phyloP scores from a whole-genome alignment of 2,329 filamentous ascomycete genomes.

The Fusarium liriodendri region DNA sequence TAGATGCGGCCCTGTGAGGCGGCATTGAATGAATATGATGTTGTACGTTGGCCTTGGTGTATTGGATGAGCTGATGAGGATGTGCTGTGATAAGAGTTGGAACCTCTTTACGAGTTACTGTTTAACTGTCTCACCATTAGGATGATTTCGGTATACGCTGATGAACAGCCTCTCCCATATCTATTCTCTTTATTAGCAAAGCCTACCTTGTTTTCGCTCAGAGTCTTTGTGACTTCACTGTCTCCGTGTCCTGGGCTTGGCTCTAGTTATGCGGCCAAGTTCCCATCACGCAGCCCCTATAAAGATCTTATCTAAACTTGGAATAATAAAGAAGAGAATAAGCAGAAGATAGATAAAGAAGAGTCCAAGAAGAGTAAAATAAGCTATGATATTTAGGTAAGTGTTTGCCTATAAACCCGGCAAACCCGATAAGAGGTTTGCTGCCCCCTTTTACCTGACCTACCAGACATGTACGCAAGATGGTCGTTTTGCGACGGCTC shows the following conservation, averaged over 20 bases:
- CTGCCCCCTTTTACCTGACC: too few species aligned
- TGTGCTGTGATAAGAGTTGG: not conserved
- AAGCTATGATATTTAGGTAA: too few species aligned
- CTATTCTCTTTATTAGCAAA: not conserved
- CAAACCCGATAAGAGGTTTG: too few species aligned
- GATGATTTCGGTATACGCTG: not conserved
- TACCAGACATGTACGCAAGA: too few species aligned
- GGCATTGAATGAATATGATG: conserved; percentile 20
- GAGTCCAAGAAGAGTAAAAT: too few species aligned
- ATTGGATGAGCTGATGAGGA: not conserved
- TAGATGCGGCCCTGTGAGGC: conserved; percentile 32
- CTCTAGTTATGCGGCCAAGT: too few species aligned
- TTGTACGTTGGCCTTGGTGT: not conserved
- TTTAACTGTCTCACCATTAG: not conserved
- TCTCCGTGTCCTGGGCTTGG: not conserved
- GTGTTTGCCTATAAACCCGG: too few species aligned
- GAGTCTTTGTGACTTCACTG: not conserved
- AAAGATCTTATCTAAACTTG: too few species aligned
- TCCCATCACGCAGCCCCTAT: too few species aligned
- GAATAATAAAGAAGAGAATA: too few species aligned
- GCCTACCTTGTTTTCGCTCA: not conserved
- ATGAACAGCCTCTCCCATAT: not conserved
- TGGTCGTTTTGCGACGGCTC: too few species aligned
- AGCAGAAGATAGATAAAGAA: too few species aligned
- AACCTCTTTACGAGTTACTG: not conserved